Percentiles rank a stretch among this genome's conserved stretches.
Conservation (phyloP, 2,329 filamentous ascomycete species). For the Arthrobotrys pseudoclavata region DNA sequence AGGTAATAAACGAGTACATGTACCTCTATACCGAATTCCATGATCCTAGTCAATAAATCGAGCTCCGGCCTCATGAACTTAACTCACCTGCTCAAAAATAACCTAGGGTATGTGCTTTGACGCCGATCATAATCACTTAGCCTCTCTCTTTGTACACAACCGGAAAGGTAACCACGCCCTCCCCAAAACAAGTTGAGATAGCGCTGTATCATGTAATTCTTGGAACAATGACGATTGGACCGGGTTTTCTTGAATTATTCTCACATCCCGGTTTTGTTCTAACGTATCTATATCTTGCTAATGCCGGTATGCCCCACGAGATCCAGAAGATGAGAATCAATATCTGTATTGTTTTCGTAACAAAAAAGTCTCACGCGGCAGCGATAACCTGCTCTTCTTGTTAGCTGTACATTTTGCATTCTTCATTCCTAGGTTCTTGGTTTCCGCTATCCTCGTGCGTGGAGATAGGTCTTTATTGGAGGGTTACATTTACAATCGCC, state of each 20-base stretch:
- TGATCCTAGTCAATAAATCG: neutral
- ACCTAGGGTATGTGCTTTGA: constrained; percentile 18
- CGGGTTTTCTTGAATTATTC: neutral
- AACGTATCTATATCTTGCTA: neutral
- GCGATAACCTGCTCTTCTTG: too few relatives aligned
- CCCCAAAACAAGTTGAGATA: neutral
- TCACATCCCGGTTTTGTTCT: neutral
- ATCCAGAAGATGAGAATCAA: neutral
- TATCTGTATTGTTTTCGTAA: too few relatives aligned
- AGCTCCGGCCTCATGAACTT: neutral
- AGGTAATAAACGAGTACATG: too few relatives aligned
- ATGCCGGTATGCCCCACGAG: neutral
- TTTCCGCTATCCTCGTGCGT: too few relatives aligned
- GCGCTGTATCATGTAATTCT: constrained; percentile 2
- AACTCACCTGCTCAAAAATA: constrained; percentile 13
- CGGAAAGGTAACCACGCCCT: neutral
- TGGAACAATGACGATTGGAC: neutral
- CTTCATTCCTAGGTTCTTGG: too few relatives aligned
- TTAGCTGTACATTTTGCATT: too few relatives aligned
- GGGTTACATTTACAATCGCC: too few relatives aligned
- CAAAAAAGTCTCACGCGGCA: too few relatives aligned
- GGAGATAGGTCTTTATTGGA: too few relatives aligned
- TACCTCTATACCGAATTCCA: neutral
- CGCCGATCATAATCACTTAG: neutral
- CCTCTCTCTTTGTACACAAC: neutral